A percentile compares a stretch with the other conserved stretches of the same genome.
These are phyloP conservation scores for Fusarium setosum DNA, from an alignment of 2,329 filamentous ascomycete genomes.

Conservation along the genomic window DNA sequence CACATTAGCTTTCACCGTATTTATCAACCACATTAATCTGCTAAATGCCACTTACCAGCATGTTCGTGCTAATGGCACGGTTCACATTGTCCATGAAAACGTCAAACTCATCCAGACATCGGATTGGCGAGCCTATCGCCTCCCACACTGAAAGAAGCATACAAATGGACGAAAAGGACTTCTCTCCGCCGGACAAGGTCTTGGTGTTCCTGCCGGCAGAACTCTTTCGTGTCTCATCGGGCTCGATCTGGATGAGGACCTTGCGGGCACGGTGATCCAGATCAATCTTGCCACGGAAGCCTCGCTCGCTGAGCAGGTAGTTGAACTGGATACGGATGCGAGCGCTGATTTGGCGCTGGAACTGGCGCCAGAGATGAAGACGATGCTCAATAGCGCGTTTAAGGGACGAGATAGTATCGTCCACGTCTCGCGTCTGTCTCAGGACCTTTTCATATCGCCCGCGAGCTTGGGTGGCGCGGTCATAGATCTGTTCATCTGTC, in stretches of 20 bases:
- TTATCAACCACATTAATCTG: no score
- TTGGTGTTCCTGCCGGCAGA: slow-evolving; percentile 84
- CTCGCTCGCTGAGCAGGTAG: slow-evolving; percentile 88
- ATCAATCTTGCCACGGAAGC: slow-evolving; percentile 84
- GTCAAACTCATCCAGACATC: slow-evolving; percentile 97
- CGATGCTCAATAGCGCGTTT: slow-evolving; percentile 75
- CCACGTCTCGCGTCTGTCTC: slow-evolving; percentile 53
- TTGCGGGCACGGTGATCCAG: slow-evolving; percentile 81
- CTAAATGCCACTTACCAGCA: slow-evolving; percentile 83
- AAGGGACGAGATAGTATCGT: slow-evolving; percentile 57
- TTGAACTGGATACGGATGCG: slow-evolving; percentile 87
- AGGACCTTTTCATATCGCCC: slow-evolving; percentile 57
- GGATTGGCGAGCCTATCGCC: slow-evolving; percentile 94
- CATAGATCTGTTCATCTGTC: slow-evolving; percentile 72
- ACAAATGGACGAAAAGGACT: slow-evolving; percentile 97
- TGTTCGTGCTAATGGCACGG: slow-evolving; percentile 89
- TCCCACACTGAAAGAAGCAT: slow-evolving; percentile 95
- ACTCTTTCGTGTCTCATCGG: slow-evolving; percentile 75
- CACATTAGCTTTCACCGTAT: slow-evolving; percentile 3
- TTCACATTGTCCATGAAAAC: slow-evolving; percentile 99
- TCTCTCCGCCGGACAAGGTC: slow-evolving; percentile 95
- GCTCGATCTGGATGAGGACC: slow-evolving; percentile 82
- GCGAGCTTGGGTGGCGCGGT: slow-evolving; percentile 55
- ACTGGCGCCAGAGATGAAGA: slow-evolving; percentile 80
- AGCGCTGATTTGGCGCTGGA: slow-evolving; percentile 87